Percentiles rank a stretch among this genome's conserved stretches.
These are phyloP conservation scores for Coix lacrymajobi DNA, from an alignment of 176 grass and related monocot species.

Conservation along the genomic window DNA sequence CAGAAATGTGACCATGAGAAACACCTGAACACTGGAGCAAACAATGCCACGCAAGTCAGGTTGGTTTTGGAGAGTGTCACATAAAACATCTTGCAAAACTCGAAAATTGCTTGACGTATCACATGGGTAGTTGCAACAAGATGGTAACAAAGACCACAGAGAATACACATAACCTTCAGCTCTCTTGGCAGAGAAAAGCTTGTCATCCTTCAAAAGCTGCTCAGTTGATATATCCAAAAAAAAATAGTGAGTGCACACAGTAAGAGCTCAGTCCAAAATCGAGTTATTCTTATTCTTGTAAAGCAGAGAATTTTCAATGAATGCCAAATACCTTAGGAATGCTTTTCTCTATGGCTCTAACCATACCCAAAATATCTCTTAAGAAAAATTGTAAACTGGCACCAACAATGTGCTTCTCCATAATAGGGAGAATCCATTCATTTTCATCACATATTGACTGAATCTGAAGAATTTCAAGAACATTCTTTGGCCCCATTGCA, in stretches of 20 bases:
- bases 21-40: constrained; percentile 83
- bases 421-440: constrained; percentile 81
- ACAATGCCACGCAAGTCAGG: constrained; percentile 67
- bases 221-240: constrained; percentile 20
- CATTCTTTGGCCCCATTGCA: constrained; percentile 82
- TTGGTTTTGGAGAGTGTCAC: constrained; percentile 66
- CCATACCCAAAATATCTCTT: constrained; percentile 52
- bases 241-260: constrained; percentile 2
- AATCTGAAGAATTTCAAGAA: constrained; percentile 70
- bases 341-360: constrained; percentile 61
- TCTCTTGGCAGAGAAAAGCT: constrained; percentile 79
- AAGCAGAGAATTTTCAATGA: constrained; percentile 1
- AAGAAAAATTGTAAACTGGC: constrained; percentile 80
- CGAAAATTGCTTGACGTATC: constrained; percentile 65
- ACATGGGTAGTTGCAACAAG: constrained; percentile 88
- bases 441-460: constrained; percentile 62
- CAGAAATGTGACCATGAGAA: constrained; percentile 23
- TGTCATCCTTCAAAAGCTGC: constrained; percentile 71
- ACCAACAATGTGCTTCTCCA: constrained; percentile 84
- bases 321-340: constrained; percentile 58
- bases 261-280: constrained; percentile 14
- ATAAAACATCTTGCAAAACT: constrained; percentile 58
- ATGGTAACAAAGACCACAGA: constrained; percentile 88
- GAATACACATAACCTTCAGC: constrained; percentile 83
- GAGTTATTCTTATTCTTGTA: constrained; percentile 8